These are phyloP conservation scores for Pilatotrama ljubarskyi DNA, from an alignment of 768 basidiomycete genomes.

Conservation along the genomic window DNA sequence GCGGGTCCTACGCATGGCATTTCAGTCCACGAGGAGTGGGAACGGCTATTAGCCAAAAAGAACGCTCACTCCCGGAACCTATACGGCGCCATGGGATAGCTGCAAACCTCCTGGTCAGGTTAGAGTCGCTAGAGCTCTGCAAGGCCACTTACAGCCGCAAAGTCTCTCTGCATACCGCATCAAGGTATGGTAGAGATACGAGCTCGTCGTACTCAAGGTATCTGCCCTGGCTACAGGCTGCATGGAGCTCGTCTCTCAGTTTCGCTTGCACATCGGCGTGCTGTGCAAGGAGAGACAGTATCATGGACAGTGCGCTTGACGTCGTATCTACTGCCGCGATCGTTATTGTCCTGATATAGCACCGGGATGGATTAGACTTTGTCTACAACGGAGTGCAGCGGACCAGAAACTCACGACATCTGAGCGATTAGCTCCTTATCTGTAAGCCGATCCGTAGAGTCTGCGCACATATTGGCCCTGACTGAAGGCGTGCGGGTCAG, in stretches of 20 bases:
- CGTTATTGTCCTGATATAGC: constrained; percentile 16
- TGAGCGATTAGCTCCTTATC: constrained; percentile 38
- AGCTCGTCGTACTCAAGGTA: constrained; percentile 25
- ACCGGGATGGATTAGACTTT: too few relatives aligned
- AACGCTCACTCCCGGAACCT: too few relatives aligned
- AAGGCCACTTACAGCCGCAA: constrained; percentile 26
- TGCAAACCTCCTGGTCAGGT: not conserved
- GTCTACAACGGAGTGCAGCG: too few relatives aligned
- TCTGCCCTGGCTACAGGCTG: constrained; percentile 4
- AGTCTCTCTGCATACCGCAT: constrained; percentile 30
- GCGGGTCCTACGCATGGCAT: constrained; percentile 17
- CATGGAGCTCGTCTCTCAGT: constrained; percentile 26
- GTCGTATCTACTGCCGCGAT: constrained; percentile 29
- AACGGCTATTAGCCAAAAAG: too few relatives aligned
- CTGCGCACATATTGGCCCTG: constrained; percentile 27
- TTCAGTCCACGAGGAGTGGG: too few relatives aligned
- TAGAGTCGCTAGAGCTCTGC: not conserved
- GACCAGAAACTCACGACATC: constrained; percentile 18
- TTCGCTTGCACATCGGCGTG: constrained; percentile 27
- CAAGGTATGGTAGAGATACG: constrained; percentile 29
- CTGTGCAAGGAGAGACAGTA: constrained; percentile 24
- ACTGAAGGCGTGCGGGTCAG: too few relatives aligned
- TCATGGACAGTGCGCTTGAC: constrained; percentile 27
- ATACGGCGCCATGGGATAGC: constrained; percentile 14
- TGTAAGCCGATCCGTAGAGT: not conserved